Conservation (phyloP, 352 stramenopile species). For the Phytophthora pini region DNA sequence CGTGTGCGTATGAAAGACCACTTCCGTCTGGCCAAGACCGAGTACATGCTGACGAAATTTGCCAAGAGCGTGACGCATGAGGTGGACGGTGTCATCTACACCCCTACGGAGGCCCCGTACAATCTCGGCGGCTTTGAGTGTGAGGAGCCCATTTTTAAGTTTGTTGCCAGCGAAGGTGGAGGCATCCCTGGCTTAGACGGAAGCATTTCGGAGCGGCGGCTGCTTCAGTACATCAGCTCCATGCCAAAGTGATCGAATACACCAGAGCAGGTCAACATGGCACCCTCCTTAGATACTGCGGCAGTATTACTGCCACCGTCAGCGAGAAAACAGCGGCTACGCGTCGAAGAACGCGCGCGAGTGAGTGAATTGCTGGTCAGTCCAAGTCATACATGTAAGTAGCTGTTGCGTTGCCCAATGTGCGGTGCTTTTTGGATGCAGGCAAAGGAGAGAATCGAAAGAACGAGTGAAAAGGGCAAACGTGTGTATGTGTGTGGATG, state of each 20-base stretch:
- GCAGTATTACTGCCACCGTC: constrained; percentile 1
- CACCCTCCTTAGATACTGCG: constrained; percentile 18
- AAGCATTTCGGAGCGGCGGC: constrained; percentile 77
- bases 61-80: constrained; percentile 88
- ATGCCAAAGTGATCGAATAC: constrained; percentile 60
- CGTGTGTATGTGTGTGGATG: constrained; percentile 18
- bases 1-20: constrained; percentile 91
- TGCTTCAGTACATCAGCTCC: constrained; percentile 84
- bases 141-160: constrained; percentile 90
- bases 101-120: constrained; percentile 82
- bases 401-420: constrained; percentile 33
- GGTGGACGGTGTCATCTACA: constrained; percentile 89
- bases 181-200: constrained; percentile 84
- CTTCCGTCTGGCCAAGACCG: constrained; percentile 86
- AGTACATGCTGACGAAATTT: constrained; percentile 88
- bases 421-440: constrained; percentile 41
- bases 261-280: constrained; percentile 15
- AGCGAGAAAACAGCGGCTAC: constrained; percentile 22
- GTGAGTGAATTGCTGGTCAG: constrained; percentile 76
- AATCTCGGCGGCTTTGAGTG: constrained; percentile 87
- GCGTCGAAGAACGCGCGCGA: constrained; percentile 47
- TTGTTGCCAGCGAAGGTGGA: constrained; percentile 85
- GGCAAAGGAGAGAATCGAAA: constrained; percentile 29
- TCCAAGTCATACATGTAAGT: constrained; percentile 62
- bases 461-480: constrained; percentile 29